A percentile compares a stretch with the other conserved stretches of the same genome.
These are phyloP conservation scores for Alternaria longipes DNA, from an alignment of 2,329 filamentous ascomycete genomes.

Conservation along the genomic window DNA sequence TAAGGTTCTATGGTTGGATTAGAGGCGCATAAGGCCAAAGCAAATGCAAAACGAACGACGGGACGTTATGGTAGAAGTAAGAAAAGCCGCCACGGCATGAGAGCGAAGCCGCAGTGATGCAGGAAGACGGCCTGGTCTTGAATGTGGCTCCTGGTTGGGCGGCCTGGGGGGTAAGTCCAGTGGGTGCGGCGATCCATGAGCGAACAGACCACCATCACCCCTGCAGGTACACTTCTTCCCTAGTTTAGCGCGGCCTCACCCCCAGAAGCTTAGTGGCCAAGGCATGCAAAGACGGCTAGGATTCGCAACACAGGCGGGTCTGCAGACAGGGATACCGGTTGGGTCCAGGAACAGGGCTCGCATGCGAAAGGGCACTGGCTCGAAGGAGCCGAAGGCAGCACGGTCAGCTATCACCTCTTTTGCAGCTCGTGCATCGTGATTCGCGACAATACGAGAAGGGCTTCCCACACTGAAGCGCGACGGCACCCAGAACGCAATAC, in stretches of 20 bases:
- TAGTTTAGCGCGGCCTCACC: constrained; percentile 31
- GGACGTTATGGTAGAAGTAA: constrained; percentile 39
- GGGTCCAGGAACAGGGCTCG: constrained; percentile 39
- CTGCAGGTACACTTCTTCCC: constrained; percentile 34
- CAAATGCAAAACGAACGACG: constrained; percentile 33
- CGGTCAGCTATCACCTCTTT: constrained; percentile 9
- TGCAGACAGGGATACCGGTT: constrained; percentile 26
- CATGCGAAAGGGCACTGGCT: constrained; percentile 33
- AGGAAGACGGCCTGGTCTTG: constrained; percentile 35
- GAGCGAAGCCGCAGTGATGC: constrained; percentile 30
- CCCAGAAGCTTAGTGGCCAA: constrained; percentile 34
- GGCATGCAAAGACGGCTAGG: constrained; percentile 33
- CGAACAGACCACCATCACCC: constrained; percentile 32
- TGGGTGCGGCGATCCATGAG: constrained; percentile 41
- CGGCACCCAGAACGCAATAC: neutral
- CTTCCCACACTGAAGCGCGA: constrained; percentile 18
- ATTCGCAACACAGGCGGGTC: constrained; percentile 31
- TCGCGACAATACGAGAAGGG: constrained; percentile 20
- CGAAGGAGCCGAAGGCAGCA: constrained; percentile 23
- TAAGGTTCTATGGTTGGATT: constrained; percentile 31
- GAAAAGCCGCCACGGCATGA: constrained; percentile 39
- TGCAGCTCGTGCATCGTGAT: constrained; percentile 25
- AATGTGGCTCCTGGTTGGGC: constrained; percentile 43
- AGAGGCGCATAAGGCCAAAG: constrained; percentile 34
- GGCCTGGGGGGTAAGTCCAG: constrained; percentile 28